Evolutionary conservation across 257 asterid genomes (phyloP), one percentile per base, ranked within the genome.

Genomic region (Solanum neorickii): DNA sequence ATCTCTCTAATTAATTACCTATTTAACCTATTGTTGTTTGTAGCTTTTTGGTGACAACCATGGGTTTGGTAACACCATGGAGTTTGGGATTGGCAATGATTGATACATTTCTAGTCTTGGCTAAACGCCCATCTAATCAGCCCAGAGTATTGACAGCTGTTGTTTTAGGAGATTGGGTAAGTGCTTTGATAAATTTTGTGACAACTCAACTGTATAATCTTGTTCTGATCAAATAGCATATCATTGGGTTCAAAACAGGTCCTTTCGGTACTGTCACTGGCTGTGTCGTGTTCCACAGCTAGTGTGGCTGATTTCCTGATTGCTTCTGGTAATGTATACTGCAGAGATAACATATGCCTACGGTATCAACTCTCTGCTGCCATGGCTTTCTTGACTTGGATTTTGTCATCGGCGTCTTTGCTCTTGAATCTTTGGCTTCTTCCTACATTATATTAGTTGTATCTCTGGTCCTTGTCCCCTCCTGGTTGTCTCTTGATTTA

Each of bases 301-400:
- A 89, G 96, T 72, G 95, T 94, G 90, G 91, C 96, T 3, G 91
- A 94, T 86, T 89, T 93, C 47, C 89, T 96, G 90, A 91, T 94
- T 66, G 93, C 90, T 59, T 91, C 97, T 0, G 93, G 90, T 16
- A 94, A 89, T 47, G 35, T 91, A 5, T 89, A 92, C 87, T 96
- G 97, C 62, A 33, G 56, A 39, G 87, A 42, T 5, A 92, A 89
- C 62, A 66, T 93, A 85, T 96, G 99, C 90, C 89, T 92, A 23
- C 90, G 98, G 39, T 95, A 95, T 87, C 96, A 93, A 87, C 88
- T 93, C 65, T 92, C 99, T 33, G 97, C 99, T 65, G 95, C 97
- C 11, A 94, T 94, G 99, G 97, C 99, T 42, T 94, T 96, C 93
- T 80, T 96, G 90, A 93, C 98, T 12, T 96, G 98, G 98, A 93